These are phyloP conservation scores for Lichtheimia ramosa DNA, from an alignment of 371 early-diverging fungal genomes.

Conservation along the genomic window DNA sequence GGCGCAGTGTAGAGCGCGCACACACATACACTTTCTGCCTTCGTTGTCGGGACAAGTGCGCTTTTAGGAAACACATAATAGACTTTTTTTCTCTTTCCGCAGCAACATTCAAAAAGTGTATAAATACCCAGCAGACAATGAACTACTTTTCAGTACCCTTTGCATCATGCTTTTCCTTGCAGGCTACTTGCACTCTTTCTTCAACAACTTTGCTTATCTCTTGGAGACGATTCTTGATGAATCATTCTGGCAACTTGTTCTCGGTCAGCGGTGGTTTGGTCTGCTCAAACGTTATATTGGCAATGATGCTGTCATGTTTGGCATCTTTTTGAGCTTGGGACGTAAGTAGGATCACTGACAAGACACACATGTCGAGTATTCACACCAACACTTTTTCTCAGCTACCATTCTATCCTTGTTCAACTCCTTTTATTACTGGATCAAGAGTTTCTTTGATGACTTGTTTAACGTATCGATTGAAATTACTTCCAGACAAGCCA, in stretches of 20 bases:
- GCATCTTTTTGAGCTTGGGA: slow-evolving; percentile 6
- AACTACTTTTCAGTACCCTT: background rate
- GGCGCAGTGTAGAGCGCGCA: no score
- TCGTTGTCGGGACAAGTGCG: no score
- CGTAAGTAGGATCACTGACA: slow-evolving; percentile 6
- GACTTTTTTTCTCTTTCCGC: no score
- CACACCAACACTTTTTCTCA: background rate
- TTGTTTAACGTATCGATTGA: slow-evolving; percentile 6
- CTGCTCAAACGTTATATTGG: slow-evolving; percentile 10
- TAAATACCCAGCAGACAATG: background rate
- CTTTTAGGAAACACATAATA: background rate
- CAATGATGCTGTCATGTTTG: slow-evolving; percentile 15
- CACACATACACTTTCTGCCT: no score
- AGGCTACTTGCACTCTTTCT: background rate
- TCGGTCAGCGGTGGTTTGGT: slow-evolving; percentile 14
- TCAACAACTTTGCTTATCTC: background rate
- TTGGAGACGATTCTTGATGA: slow-evolving; percentile 11
- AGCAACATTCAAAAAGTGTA: background rate
- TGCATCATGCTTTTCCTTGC: background rate
- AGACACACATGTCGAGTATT: no score
- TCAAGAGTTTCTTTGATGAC: background rate
- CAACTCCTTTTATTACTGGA: background rate
- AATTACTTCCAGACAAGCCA: background rate
- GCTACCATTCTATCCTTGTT: slow-evolving; percentile 2
- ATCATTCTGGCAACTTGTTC: slow-evolving; percentile 18